Evolutionary conservation across 305 asterid species (phyloP).

Genomic region (Fraxinus greggii): DNA sequence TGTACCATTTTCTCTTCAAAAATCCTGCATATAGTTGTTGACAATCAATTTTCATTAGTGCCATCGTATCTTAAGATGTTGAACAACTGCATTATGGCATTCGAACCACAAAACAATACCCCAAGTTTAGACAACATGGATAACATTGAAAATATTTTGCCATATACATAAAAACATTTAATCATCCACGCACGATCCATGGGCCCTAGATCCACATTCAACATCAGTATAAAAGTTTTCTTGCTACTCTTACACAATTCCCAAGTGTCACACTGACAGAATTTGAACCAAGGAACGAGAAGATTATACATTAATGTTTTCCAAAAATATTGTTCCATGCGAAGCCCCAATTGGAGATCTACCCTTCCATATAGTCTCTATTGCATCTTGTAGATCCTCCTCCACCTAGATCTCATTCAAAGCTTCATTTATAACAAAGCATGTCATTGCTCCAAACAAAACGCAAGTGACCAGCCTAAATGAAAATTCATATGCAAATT

Average conservation of each 20-base stretch:
- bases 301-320: not conserved
- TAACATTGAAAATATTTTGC: not conserved
- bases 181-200: not conserved
- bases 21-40: too few species aligned
- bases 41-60: too few species aligned
- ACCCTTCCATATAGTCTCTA: constrained; percentile 54
- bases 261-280: not conserved
- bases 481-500: too few species aligned
- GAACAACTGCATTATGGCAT: too few species aligned
- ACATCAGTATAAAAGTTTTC: not conserved
- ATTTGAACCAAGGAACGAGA: not conserved
- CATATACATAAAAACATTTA: not conserved
- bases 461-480: too few species aligned
- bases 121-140: too few species aligned
- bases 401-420: too few species aligned
- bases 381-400: constrained; percentile 55
- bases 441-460: too few species aligned
- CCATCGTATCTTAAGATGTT: too few species aligned
- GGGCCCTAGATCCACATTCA: not conserved
- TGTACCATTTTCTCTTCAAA: too few species aligned
- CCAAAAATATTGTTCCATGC: not conserved
- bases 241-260: not conserved
- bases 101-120: too few species aligned
- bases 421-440: too few species aligned
- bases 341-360: constrained; percentile 39